Evolutionary conservation across 1,284 basidiomycete species (phyloP), one percentile per base, ranked within the genome.

Genomic region (Leccinum huronense): DNA sequence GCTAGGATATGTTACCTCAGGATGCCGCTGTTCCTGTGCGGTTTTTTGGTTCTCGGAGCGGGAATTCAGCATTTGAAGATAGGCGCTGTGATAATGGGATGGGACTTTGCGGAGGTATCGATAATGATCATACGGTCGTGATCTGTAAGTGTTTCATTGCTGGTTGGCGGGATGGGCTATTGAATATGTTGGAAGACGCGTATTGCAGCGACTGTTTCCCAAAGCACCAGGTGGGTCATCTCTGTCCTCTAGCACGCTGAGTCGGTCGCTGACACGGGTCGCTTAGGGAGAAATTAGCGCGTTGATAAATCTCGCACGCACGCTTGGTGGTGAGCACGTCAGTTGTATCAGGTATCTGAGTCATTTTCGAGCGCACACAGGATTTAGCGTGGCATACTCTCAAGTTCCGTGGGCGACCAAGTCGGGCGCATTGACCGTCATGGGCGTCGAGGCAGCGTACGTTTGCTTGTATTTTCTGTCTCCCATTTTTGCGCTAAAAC

Each of bases 41-140:
- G 90, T 1, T 87, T 89, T 68, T 76, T 90, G 51, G 72, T 83
- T 3, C 80, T 90, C 5, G 88, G 87, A 4, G 84, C 82, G 3
- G 76, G 85, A 0, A 76, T 89, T 59, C 80, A 90, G 51, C 81
- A 87, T 65, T 74, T 89, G 10, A 81, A 80, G 56, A 75, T 85
- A 8, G 83, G 78, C 9, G 86, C 82, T 2, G 68, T 89, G 57
- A 78, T 89, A 11, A 82, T 89, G 79, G 87, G 88, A 4, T 89
- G 88, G 88, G 87, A 86, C 1, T 83, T 88, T 57, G 82, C 87
- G 0, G 81, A 86, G 65, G 73, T 85, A 7, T 80, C 85, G 0
- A 75, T 84, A 64, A 89, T 89, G 87, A 79, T 89, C 68, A 84
- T 69, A 89, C 88, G 0, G 86, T 88, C 38, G 86, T 84, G 1